Percentiles rank a stretch among this genome's conserved stretches.
These are phyloP conservation scores for Rutidosis leptorrhynchoides DNA, from an alignment of 129 eudicot species.

Conservation along the genomic window DNA sequence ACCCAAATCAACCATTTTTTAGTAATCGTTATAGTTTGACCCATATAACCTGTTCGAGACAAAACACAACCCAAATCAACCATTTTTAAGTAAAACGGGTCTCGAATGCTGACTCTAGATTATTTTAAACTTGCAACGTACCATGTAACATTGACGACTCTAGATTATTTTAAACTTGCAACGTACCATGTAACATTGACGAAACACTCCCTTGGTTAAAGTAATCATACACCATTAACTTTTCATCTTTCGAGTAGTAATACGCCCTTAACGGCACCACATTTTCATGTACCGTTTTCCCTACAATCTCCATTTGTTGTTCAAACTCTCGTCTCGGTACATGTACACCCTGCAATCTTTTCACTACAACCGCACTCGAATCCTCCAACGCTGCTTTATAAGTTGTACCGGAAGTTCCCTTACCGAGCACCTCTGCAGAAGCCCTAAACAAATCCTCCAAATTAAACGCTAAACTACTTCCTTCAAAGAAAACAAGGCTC, in stretches of 20 bases:
- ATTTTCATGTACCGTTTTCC: constrained; percentile 66
- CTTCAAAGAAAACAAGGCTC: constrained; percentile 71
- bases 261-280: constrained; percentile 81
- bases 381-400: constrained; percentile 93
- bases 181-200: constrained; percentile 74
- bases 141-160: constrained; percentile 80
- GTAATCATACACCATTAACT: constrained; percentile 86
- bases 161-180: constrained; percentile 3
- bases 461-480: constrained; percentile 63
- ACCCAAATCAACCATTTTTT: background rate
- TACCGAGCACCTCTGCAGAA: constrained; percentile 93
- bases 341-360: constrained; percentile 65
- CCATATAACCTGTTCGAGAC: background rate
- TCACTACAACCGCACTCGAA: constrained; percentile 68
- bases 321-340: constrained; percentile 75
- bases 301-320: constrained; percentile 87
- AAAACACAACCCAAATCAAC: background rate
- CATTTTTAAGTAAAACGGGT: background rate
- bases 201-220: constrained; percentile 76
- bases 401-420: constrained; percentile 83
- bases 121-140: constrained; percentile 29
- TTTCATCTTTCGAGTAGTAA: constrained; percentile 93
- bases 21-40: background rate
- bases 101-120: background rate
- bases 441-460: constrained; percentile 91